A percentile compares a stretch with the other conserved stretches of the same genome.
These are phyloP conservation scores for Stachybotrys chartarum DNA, from an alignment of 2,329 filamentous ascomycete genomes.

Conservation along the genomic window DNA sequence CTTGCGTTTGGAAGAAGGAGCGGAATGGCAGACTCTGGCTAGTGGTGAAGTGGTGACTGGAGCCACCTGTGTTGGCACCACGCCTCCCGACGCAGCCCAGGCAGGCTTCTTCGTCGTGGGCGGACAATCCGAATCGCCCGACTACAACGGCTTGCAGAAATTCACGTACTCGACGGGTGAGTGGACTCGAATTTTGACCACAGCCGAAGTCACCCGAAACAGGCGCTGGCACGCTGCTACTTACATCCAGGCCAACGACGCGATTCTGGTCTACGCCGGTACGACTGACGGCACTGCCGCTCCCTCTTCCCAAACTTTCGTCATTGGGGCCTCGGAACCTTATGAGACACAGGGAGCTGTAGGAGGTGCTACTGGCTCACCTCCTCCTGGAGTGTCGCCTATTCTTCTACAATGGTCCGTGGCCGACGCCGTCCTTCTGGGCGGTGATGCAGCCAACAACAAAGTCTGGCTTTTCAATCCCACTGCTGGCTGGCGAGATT, in stretches of 20 bases:
- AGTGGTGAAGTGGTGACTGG: constrained; percentile 66
- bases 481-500: constrained; percentile 55
- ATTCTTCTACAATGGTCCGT: constrained; percentile 69
- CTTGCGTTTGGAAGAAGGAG: constrained; percentile 59
- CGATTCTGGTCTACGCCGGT: constrained; percentile 77
- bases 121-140: constrained; percentile 46
- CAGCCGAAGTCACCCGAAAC: constrained; percentile 52
- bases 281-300: constrained; percentile 50
- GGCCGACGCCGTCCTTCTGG: constrained; percentile 64
- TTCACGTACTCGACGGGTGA: constrained; percentile 46
- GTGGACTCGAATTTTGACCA: constrained; percentile 41
- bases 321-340: constrained; percentile 59
- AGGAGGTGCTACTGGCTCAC: constrained; percentile 34
- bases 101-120: constrained; percentile 76
- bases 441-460: constrained; percentile 55
- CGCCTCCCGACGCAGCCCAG: constrained; percentile 47
- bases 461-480: constrained; percentile 67
- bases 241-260: constrained; percentile 63
- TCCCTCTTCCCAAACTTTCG: constrained; percentile 67
- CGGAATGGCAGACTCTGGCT: constrained; percentile 60
- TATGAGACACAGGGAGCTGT: constrained; percentile 54
- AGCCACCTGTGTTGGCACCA: constrained; percentile 68
- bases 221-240: constrained; percentile 68
- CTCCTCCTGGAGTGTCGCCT: constrained; percentile 57
- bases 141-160: constrained; percentile 70